Base-by-base conservation (phyloP, 2,329 filamentous ascomycete genomes). In the Coniochaeta hoffmannii region DNA sequence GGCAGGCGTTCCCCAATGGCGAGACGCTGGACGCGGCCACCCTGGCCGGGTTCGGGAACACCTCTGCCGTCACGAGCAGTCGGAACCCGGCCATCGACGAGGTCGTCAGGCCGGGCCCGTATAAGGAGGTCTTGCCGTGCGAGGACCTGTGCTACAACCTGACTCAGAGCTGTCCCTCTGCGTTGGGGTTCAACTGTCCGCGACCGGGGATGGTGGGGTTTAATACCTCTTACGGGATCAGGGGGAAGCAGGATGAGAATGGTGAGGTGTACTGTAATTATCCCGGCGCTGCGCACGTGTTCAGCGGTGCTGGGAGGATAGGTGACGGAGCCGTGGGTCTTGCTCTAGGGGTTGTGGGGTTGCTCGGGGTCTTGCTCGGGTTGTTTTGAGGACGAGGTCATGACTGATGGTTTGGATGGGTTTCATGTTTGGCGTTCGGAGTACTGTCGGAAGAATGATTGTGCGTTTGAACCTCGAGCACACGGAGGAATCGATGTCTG, bases 81-180 rank as follows among this genome's bases (percentile, higher is more conserved):
- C 81, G 92, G 17, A 93, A 90, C 64, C 66, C 78, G 0, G 72
- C 82, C 50, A 94, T 97, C 62, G 91, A 97, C 64, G 63, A 75
- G 2, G 61, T 73, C 1, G 83, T 97, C 57, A 71, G 78, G 59
- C 92, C 94, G 0, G 94, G 94, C 0, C 94, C 94, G 0, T 97
- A 99, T 72, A 95, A 92, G 67, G 94, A 99, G 73, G 76, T 97
- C 19, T 74, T 96, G 9, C 94, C 94, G 0, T 97, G 93, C 65
- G 82, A 89, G 58, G 88, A 96, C 60, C 73, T 97, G 53, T 99
- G 94, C 73, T 94, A 91, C 67, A 83, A 87, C 54, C 78, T 99
- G 1, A 89, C 96, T 11, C 85, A 88, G 71, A 90, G 82, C 66
- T 99, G 94, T 71, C 93, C 94, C 0, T 80, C 90, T 0, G 71